Conservation (phyloP, 495 filamentous ascomycete species). For the Podospora pseudocomata region DNA sequence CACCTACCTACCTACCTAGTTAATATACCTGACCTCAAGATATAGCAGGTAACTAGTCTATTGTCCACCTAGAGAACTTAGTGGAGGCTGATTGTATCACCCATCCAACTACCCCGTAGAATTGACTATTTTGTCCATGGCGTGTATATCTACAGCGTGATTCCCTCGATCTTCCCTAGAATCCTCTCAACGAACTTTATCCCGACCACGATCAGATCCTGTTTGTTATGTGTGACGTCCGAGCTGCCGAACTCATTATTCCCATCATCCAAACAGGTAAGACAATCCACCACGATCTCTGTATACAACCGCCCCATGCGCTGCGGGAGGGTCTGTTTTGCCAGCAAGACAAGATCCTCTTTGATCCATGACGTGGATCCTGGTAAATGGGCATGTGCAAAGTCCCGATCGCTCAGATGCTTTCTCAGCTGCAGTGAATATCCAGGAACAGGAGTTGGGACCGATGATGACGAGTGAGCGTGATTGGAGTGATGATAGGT, state of each 20-base stretch:
- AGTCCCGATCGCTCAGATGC: slow-evolving; percentile 16
- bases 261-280: slow-evolving; percentile 52
- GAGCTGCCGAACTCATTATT: slow-evolving; percentile 47
- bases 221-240: slow-evolving; percentile 50
- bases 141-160: background rate
- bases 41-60: too few species aligned
- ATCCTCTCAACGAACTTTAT: slow-evolving; percentile 49
- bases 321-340: slow-evolving; percentile 38
- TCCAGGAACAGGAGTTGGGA: background rate
- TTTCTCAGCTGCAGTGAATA: background rate
- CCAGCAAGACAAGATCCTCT: slow-evolving; percentile 38
- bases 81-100: too few species aligned
- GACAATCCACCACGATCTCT: slow-evolving; percentile 48
- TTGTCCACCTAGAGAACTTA: too few species aligned
- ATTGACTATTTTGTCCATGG: too few species aligned
- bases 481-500: background rate
- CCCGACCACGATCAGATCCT: slow-evolving; percentile 47
- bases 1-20: too few species aligned
- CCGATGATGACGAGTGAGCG: background rate
- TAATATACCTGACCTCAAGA: too few species aligned
- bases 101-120: too few species aligned
- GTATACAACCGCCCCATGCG: slow-evolving; percentile 51
- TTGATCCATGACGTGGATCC: slow-evolving; percentile 19
- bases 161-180: background rate
- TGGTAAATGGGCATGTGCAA: background rate